phyloP scores from a whole-genome alignment of 2,329 filamentous ascomycete genomes.

The Xylariaceae sp. region DNA sequence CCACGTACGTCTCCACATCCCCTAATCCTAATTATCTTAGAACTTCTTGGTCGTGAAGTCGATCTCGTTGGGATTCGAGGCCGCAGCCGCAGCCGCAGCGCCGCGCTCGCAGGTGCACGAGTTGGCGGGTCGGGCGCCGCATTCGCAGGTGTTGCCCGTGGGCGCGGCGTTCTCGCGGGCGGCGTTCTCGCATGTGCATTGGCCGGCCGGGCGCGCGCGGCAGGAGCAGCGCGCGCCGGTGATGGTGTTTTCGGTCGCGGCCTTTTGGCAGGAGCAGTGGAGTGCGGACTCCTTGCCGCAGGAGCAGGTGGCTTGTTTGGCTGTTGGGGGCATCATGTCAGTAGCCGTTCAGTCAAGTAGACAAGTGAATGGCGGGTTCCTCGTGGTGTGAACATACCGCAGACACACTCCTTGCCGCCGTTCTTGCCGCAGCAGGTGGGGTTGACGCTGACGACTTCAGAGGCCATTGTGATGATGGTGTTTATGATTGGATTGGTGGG shows the following conservation, averaged over 20 bases:
- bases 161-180: constrained; percentile 61
- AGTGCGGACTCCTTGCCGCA: constrained; percentile 86
- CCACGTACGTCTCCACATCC: not conserved
- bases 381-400: constrained; percentile 44
- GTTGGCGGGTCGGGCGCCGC: constrained; percentile 66
- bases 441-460: constrained; percentile 31
- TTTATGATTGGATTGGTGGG: not conserved
- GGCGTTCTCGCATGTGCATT: constrained; percentile 76
- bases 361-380: not conserved
- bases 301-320: constrained; percentile 68
- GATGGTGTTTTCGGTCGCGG: constrained; percentile 67
- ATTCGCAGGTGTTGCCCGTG: constrained; percentile 62
- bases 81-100: constrained; percentile 50
- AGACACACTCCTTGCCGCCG: constrained; percentile 46
- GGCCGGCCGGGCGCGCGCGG: constrained; percentile 69
- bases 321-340: constrained; percentile 33
- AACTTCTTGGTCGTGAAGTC: constrained; percentile 75
- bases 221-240: constrained; percentile 75
- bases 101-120: constrained; percentile 80
- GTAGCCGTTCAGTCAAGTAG: not conserved
- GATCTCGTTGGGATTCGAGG: constrained; percentile 65
- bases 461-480: constrained; percentile 30
- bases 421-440: constrained; percentile 55
- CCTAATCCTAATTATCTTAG: constrained; percentile 9
- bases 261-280: constrained; percentile 78